A percentile compares a stretch with the other conserved stretches of the same genome.
These are phyloP conservation scores for Arctium minus DNA, from an alignment of 129 eudicot genomes.

Conservation along the genomic window DNA sequence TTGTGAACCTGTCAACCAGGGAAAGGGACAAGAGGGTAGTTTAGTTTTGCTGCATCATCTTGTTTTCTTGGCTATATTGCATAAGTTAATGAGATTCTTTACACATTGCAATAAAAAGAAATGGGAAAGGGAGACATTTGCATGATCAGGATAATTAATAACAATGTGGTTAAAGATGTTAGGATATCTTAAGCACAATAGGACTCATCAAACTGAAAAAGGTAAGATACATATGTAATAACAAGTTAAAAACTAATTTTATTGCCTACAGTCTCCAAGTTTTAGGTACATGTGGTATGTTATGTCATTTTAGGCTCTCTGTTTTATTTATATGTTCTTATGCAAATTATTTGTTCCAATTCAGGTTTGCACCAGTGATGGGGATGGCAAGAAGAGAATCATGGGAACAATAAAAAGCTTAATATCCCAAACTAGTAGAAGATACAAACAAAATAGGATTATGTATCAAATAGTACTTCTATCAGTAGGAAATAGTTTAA, in stretches of 20 bases:
- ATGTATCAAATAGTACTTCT: background rate
- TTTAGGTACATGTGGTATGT: background rate
- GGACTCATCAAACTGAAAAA: background rate
- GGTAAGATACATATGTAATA: background rate
- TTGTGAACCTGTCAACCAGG: constrained; percentile 68
- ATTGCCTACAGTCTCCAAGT: background rate
- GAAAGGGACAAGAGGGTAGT: constrained; percentile 9
- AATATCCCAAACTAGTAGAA: background rate
- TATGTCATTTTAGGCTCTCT: background rate
- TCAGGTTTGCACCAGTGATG: background rate
- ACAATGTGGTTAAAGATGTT: background rate
- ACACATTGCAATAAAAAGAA: background rate
- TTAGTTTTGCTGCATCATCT: background rate
- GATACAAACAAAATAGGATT: background rate
- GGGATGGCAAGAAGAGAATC: background rate
- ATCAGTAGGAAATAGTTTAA: background rate
- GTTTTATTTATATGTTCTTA: background rate
- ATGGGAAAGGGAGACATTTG: background rate
- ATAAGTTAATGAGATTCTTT: background rate
- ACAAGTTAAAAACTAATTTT: background rate
- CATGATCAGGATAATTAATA: background rate
- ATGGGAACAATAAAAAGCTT: no score
- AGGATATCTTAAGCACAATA: background rate
- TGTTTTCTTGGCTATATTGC: background rate
- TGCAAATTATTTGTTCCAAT: background rate